Conservation (phyloP, 345 rosid genomes). For the Eucalyptus pauciflora region DNA sequence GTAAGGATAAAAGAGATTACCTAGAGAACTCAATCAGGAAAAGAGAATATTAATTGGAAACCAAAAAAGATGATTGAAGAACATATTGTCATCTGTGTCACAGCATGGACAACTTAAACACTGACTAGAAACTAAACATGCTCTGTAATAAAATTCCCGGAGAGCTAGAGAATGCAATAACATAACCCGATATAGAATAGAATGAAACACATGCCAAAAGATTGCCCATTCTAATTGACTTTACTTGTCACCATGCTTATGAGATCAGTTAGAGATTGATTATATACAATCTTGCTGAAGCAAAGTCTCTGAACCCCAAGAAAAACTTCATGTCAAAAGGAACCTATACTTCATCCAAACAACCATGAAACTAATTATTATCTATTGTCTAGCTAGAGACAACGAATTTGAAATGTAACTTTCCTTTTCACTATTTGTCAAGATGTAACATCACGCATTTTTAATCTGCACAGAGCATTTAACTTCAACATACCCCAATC, state of each 20-base stretch:
- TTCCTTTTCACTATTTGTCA: background rate
- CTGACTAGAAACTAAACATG: background rate
- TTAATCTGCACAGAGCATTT: background rate
- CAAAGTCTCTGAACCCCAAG: background rate
- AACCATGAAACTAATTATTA: background rate
- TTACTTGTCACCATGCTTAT: background rate
- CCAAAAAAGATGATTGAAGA: background rate
- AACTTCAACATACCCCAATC: background rate
- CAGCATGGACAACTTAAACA: background rate
- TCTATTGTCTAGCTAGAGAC: background rate
- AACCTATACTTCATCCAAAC: background rate
- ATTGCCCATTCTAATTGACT: background rate
- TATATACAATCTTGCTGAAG: background rate
- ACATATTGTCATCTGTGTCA: background rate
- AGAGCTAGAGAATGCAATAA: background rate
- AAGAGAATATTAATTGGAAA: background rate
- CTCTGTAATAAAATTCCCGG: background rate
- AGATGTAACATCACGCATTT: background rate
- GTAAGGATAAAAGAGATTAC: background rate
- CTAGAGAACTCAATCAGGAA: background rate
- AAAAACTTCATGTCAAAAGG: background rate
- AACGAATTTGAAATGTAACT: background rate
- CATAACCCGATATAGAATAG: rapidly evolving
- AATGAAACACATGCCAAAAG: background rate
- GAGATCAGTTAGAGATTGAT: background rate